Percentiles rank a stretch among this genome's conserved stretches.
Evolutionary conservation across 495 filamentous ascomycete species (phyloP).

Genomic region (Staphylotrichum tortipilum): DNA sequence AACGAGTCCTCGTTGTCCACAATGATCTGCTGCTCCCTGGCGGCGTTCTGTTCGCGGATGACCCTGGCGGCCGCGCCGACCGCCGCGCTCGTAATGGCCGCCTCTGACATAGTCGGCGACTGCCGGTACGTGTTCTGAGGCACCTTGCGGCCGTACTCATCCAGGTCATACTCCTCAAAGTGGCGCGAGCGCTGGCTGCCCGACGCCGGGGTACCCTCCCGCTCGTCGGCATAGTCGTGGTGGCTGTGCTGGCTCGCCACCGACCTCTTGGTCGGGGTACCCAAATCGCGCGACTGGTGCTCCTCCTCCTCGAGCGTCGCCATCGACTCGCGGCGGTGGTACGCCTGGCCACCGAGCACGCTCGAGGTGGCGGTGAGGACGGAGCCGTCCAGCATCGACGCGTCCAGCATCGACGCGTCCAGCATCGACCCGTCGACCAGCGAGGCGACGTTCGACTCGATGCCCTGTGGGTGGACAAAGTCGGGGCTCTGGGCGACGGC

Average conservation of each 20-base stretch:
- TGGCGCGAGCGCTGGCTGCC: constrained; percentile 25
- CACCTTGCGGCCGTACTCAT: constrained; percentile 47
- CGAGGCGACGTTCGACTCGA: constrained; percentile 84
- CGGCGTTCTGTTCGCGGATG: constrained; percentile 30
- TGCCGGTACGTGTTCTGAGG: constrained; percentile 29
- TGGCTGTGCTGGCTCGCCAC: constrained; percentile 26
- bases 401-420: constrained; percentile 65
- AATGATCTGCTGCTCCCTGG: constrained; percentile 24
- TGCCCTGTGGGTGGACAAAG: constrained; percentile 61
- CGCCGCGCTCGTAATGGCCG: constrained; percentile 44
- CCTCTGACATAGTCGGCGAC: constrained; percentile 41
- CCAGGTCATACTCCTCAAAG: constrained; percentile 40
- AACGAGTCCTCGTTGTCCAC: constrained; percentile 23
- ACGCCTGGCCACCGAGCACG: constrained; percentile 19
- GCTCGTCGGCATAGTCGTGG: constrained; percentile 10
- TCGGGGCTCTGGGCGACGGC: constrained; percentile 63
- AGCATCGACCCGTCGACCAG: constrained; percentile 76
- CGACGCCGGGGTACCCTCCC: constrained; percentile 16
- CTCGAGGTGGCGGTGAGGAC: constrained; percentile 49
- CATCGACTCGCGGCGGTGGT: constrained; percentile 30
- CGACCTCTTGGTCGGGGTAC: constrained; percentile 32
- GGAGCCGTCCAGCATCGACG: constrained; percentile 72
- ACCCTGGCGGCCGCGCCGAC: constrained; percentile 41
- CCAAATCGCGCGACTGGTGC: constrained; percentile 17
- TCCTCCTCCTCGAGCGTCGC: constrained; percentile 27